phyloP scores from a whole-genome alignment of 768 basidiomycete species.

The Rhodotorula babjevae region DNA sequence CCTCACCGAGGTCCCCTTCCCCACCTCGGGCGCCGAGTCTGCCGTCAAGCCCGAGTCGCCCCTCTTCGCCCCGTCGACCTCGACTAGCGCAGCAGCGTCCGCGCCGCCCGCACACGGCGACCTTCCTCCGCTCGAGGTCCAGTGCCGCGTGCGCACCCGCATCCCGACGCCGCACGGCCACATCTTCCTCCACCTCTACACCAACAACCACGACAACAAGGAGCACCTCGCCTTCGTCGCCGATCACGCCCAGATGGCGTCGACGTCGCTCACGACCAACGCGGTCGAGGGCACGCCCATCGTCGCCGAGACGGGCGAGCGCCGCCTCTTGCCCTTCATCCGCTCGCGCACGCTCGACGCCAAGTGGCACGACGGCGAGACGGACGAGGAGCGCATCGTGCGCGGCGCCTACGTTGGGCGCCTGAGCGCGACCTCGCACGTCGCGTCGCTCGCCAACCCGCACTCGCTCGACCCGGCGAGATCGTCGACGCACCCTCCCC shows the following conservation, averaged over 20 bases:
- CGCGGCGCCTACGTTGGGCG: slow-evolving; percentile 90
- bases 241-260: slow-evolving; percentile 72
- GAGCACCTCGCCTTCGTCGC: slow-evolving; percentile 95
- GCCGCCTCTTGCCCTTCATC: slow-evolving; percentile 50
- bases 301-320: slow-evolving; percentile 16
- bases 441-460: slow-evolving; percentile 44
- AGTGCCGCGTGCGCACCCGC: slow-evolving; percentile 93
- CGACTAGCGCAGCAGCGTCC: not conserved
- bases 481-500: not conserved
- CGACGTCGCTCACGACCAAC: slow-evolving; percentile 36
- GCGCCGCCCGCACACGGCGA: not conserved
- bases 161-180: slow-evolving; percentile 94
- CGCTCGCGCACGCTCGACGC: slow-evolving; percentile 76
- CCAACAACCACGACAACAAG: slow-evolving; percentile 84
- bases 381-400: slow-evolving; percentile 85
- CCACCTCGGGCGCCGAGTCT: slow-evolving; percentile 10
- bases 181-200: slow-evolving; percentile 88
- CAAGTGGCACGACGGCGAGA: slow-evolving; percentile 76
- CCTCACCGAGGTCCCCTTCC: slow-evolving; percentile 9
- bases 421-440: slow-evolving; percentile 56
- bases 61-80: not conserved
- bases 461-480: slow-evolving; percentile 28
- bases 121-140: slow-evolving; percentile 58
- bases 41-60: slow-evolving; percentile 15
- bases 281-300: slow-evolving; percentile 26